Evolutionary conservation across 306 rosid genomes (phyloP).

Genomic region (Malus asiatica): DNA sequence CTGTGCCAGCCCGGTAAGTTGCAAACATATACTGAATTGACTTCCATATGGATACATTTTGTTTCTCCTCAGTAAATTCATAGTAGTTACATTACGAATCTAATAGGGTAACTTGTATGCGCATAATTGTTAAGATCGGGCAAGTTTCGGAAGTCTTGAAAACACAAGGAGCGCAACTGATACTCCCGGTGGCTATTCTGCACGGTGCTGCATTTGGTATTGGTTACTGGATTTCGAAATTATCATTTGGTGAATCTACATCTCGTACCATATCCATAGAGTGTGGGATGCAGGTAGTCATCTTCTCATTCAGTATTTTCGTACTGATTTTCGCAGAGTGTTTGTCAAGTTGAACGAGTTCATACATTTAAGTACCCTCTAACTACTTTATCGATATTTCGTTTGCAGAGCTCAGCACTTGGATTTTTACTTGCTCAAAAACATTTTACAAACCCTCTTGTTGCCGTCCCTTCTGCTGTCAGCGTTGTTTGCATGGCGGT

Average conservation of each 20-base stretch:
- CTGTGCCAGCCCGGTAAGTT: constrained; percentile 89
- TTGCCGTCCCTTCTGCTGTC: constrained; percentile 92
- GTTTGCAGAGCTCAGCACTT: constrained; percentile 84
- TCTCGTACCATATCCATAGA: constrained; percentile 95
- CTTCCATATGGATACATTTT: constrained; percentile 2
- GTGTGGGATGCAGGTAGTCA: constrained; percentile 91
- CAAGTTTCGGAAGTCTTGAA: constrained; percentile 80
- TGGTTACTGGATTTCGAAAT: constrained; percentile 78
- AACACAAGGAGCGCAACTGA: constrained; percentile 72
- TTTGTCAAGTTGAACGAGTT: neutral
- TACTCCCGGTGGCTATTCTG: constrained; percentile 73
- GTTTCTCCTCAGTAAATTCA: neutral
- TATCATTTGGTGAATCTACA: constrained; percentile 89
- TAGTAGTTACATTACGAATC: constrained; percentile 6
- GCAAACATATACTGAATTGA: neutral
- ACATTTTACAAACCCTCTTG: constrained; percentile 84
- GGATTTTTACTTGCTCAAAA: constrained; percentile 94
- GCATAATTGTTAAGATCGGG: constrained; percentile 60
- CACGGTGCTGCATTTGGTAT: constrained; percentile 86
- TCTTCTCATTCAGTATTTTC: neutral
- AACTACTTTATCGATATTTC: neutral
- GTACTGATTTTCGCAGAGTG: no score
- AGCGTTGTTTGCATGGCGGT: constrained; percentile 98
- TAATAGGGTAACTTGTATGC: constrained; percentile 5
- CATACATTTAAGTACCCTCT: neutral